Base-by-base conservation (phyloP, 345 rosid species). In the Gossypium mustelinum region DNA sequence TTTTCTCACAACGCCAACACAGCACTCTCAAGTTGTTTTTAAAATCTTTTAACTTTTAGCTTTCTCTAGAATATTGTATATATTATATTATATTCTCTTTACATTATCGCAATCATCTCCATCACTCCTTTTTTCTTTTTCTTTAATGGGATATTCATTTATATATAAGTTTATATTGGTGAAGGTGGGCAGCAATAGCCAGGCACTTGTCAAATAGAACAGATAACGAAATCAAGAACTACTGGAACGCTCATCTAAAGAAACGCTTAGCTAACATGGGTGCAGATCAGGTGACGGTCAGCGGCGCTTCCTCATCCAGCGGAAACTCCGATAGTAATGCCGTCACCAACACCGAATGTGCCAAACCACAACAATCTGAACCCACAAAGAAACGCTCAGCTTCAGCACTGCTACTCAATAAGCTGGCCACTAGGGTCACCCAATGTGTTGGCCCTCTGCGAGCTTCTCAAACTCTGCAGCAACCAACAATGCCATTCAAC, bases 111-210 rank as follows among this genome's bases (percentile, higher is more conserved):
- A 51, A 51, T 51, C 7, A 16, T 51, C 56, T 51, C 56, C 56
- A 51, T 1, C 56, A 51, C 0, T 0, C 6, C 16, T 50, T 50
- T 13, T 27, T 61, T 58, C 9, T 22, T 58, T 1, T 22, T 22
- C 8, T 61, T n/a, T 25, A 45, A 45, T 34, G 41, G 41, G 41
- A 34, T 34, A 29, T 29, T 29, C 39, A 29, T 29, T 29, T 29
- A 4, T 29, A 4, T 4, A 5, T 34, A 34, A 34, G 41, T 34
- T 34, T 34, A 34, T 34, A 34, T 34, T 34, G 41, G 41, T 58
- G 63, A 24, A 80, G 85, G 79, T 88, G 92, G 90, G 87, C 92
- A 18, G 83, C 86, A 27, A 88, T 88, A 61, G 92, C 90, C 11
- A 75, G 72, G 27, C 72, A 74, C 47, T 79, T 88, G 54, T 79